Percentiles rank a stretch among this genome's conserved stretches.
phyloP scores from a whole-genome alignment of 1,284 basidiomycete genomes.

The Erythrobasidium hasegawianum region DNA sequence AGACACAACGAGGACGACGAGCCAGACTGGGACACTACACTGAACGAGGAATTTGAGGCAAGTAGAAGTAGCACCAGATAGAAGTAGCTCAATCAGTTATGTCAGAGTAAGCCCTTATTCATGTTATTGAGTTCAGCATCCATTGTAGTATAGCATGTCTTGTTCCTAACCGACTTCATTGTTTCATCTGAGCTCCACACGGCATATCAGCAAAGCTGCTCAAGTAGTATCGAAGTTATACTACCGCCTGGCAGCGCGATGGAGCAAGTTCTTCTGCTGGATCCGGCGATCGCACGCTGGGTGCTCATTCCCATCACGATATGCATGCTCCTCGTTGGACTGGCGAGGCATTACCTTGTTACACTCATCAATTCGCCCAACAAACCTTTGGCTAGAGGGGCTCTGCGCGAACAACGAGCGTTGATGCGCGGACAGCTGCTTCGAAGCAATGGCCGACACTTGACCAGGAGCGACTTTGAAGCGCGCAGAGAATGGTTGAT shows the following conservation, averaged over 20 bases:
- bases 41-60: not conserved
- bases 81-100: too few species aligned
- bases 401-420: constrained; percentile 91
- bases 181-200: too few species aligned
- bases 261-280: constrained; percentile 18
- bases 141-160: too few species aligned
- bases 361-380: constrained; percentile 77
- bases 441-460: constrained; percentile 66
- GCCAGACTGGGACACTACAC: not conserved
- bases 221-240: too few species aligned
- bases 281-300: constrained; percentile 42
- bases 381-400: constrained; percentile 71
- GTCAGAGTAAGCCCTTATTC: too few species aligned
- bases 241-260: not conserved
- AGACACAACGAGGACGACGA: not conserved
- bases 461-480: constrained; percentile 55
- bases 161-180: too few species aligned
- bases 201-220: too few species aligned
- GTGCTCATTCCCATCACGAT: constrained; percentile 93
- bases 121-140: too few species aligned
- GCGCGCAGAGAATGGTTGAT: constrained; percentile 41
- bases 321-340: constrained; percentile 95
- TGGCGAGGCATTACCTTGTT: constrained; percentile 90
- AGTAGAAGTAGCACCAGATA: too few species aligned
- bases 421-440: constrained; percentile 76